These are phyloP conservation scores for Aegilops bicornis DNA, from an alignment of 176 grass and related monocot genomes.

Conservation along the genomic window DNA sequence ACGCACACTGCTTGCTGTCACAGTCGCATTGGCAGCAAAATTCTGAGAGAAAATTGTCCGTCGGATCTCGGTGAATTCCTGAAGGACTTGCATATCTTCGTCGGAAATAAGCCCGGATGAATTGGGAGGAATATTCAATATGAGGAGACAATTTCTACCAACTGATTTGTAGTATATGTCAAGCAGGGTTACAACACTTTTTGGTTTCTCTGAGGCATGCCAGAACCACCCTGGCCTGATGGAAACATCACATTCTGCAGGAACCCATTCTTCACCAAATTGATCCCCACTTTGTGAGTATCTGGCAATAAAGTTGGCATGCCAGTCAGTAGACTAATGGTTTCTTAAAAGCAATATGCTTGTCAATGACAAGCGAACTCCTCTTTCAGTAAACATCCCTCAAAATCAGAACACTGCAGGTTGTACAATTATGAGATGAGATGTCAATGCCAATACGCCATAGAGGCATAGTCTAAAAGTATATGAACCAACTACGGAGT, in stretches of 20 bases:
- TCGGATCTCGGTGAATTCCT: constrained; percentile 71
- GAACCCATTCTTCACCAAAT: constrained; percentile 79
- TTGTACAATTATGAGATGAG: neutral
- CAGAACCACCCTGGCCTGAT: constrained; percentile 96
- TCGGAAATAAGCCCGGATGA: constrained; percentile 71
- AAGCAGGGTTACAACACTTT: constrained; percentile 56
- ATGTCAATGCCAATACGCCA: neutral
- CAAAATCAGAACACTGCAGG: neutral
- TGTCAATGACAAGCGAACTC: neutral
- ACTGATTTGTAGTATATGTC: constrained; percentile 97
- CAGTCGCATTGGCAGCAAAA: constrained; percentile 58
- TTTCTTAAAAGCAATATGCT: neutral
- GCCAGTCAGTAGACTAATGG: neutral
- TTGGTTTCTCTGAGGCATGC: constrained; percentile 79
- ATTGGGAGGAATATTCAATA: constrained; percentile 94
- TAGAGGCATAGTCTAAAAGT: neutral
- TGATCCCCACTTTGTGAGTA: constrained; percentile 66
- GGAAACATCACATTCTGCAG: constrained; percentile 94
- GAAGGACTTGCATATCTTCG: constrained; percentile 71
- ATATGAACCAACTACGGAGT: neutral
- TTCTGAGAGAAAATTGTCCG: constrained; percentile 69
- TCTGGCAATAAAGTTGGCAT: constrained; percentile 39
- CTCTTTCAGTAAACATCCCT: neutral
- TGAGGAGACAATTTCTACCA: constrained; percentile 91
- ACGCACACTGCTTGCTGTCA: constrained; percentile 59